Conservation (phyloP, 305 asterid species). For the Fraxinus albicans region DNA sequence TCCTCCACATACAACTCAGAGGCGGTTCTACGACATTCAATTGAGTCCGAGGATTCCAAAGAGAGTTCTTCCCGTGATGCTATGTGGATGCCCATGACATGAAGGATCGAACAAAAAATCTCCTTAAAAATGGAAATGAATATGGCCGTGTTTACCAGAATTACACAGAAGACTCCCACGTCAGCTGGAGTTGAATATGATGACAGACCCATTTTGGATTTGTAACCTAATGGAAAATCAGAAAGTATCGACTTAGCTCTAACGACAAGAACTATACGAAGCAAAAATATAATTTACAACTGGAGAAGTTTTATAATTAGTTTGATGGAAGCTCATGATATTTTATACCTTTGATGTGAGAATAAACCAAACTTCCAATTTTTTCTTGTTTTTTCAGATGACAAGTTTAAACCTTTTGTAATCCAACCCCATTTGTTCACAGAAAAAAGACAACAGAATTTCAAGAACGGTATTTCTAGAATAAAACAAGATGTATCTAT, state of each 20-base stretch:
- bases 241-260: slow-evolving; percentile 16
- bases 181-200: slow-evolving; percentile 83
- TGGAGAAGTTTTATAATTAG: background rate
- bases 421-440: background rate
- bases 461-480: background rate
- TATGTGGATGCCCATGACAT: slow-evolving; percentile 64
- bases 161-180: slow-evolving; percentile 83
- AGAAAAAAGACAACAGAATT: background rate
- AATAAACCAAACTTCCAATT: background rate
- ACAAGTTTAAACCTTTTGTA: background rate
- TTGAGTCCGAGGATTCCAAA: slow-evolving; percentile 46
- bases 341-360: background rate
- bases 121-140: slow-evolving; percentile 82
- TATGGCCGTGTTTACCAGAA: slow-evolving; percentile 80
- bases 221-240: slow-evolving; percentile 35
- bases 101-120: slow-evolving; percentile 65
- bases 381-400: background rate
- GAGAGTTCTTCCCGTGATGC: slow-evolving; percentile 71
- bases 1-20: slow-evolving; percentile 78
- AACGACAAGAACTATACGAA: background rate
- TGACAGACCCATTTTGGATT: slow-evolving; percentile 64
- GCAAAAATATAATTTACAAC: background rate
- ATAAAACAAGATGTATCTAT: background rate
- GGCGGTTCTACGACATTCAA: slow-evolving; percentile 42
- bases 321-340: background rate